Evolutionary conservation across 2,329 filamentous ascomycete genomes (phyloP).

Genomic region (Madurella fahalii): DNA sequence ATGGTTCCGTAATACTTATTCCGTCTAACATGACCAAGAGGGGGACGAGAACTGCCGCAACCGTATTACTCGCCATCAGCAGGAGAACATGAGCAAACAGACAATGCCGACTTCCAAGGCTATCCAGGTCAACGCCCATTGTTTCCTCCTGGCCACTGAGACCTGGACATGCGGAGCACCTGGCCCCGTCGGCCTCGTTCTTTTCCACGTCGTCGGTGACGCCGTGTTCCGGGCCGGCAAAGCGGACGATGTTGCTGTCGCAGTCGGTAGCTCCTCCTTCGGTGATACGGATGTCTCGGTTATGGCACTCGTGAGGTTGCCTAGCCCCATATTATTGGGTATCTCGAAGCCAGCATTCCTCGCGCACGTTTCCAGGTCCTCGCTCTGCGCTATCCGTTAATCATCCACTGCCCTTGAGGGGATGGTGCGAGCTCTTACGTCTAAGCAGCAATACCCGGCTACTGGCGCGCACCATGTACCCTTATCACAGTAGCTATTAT

Average conservation of each 20-base stretch:
- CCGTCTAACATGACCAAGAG: too few relatives aligned
- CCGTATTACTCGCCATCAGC: constrained; percentile 18
- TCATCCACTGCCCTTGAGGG: background rate
- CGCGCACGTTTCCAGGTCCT: constrained; percentile 34
- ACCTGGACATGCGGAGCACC: constrained; percentile 4
- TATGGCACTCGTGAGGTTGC: background rate
- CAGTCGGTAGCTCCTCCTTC: background rate
- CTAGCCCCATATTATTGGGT: background rate
- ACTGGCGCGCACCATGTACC: constrained; percentile 37
- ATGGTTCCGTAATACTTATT: background rate
- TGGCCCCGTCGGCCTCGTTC: background rate
- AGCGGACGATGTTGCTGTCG: background rate
- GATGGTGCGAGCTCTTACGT: constrained; percentile 27
- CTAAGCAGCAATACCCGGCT: constrained; percentile 36
- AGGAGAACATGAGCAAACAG: constrained; percentile 27
- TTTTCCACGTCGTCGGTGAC: background rate
- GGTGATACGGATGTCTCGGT: background rate
- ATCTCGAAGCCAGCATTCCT: constrained; percentile 19
- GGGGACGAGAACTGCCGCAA: background rate
- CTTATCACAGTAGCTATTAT: constrained; percentile 34
- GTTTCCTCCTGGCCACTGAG: constrained; percentile 21
- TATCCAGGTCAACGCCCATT: constrained; percentile 27
- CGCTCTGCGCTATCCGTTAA: constrained; percentile 28
- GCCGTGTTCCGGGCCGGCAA: background rate
- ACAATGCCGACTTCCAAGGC: constrained; percentile 26